Conservation (phyloP, 1,284 basidiomycete species). For the Puccinia coronata region DNA sequence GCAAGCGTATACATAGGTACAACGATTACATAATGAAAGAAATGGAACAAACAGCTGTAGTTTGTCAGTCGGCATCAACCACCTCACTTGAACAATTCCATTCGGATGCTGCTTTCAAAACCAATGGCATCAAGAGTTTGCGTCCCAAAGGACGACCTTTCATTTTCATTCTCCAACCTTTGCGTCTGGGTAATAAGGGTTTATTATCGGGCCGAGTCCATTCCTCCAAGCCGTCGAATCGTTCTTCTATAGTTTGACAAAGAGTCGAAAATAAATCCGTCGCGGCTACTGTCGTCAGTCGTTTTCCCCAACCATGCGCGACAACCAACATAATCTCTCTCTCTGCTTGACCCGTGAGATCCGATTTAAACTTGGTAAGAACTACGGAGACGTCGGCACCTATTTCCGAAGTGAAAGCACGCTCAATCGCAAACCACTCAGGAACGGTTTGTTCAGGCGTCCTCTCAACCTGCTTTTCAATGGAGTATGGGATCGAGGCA, state of each 20-base stretch:
- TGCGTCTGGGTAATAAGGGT: conserved; percentile 51
- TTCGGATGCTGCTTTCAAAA: conserved; percentile 25
- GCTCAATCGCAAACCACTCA: conserved; percentile 56
- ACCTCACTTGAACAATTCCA: conserved; percentile 20
- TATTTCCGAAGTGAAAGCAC: conserved; percentile 54
- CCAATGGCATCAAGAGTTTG: conserved; percentile 38
- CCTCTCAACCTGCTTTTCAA: conserved; percentile 57
- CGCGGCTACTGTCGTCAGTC: conserved; percentile 29
- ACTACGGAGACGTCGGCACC: conserved; percentile 54
- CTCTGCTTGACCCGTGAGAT: conserved; percentile 45
- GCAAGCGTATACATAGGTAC: not conserved
- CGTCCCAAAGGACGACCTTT: conserved; percentile 4
- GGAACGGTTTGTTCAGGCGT: conserved; percentile 53
- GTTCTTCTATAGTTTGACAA: conserved; percentile 50
- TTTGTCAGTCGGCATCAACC: not conserved
- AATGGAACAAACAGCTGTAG: too few species aligned
- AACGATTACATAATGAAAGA: too few species aligned
- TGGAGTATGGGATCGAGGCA: conserved; percentile 58
- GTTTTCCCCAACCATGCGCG: conserved; percentile 53
- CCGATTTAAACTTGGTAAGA: conserved; percentile 51
- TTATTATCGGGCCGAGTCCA: conserved; percentile 54
- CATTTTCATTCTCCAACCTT: conserved; percentile 47
- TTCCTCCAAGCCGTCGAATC: conserved; percentile 34
- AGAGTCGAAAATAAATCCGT: conserved; percentile 52
- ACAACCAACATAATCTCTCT: conserved; percentile 54